Conservation (phyloP, 2,329 filamentous ascomycete genomes). For the Aureobasidium sp. region DNA sequence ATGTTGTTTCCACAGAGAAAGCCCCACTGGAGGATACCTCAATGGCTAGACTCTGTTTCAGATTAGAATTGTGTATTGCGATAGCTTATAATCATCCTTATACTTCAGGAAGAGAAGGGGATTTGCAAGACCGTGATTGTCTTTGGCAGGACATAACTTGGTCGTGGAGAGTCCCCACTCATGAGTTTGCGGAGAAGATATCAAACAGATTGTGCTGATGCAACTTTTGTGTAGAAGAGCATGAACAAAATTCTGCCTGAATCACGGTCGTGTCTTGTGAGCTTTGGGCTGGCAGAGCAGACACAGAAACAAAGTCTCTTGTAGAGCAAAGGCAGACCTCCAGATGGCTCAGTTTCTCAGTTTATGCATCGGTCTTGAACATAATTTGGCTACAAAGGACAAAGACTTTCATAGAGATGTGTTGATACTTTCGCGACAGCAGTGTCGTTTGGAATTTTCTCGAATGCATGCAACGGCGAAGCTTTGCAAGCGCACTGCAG, state of each 20-base stretch:
- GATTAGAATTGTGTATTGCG: no score
- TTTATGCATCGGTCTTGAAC: neutral
- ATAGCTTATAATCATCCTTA: no score
- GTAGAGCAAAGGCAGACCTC: neutral
- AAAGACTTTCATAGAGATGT: neutral
- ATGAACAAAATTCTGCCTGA: neutral
- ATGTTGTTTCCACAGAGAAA: no score
- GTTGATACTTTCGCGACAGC: neutral
- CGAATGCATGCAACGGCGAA: neutral
- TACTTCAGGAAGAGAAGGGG: no score
- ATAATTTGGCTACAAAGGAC: neutral
- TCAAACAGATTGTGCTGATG: neutral
- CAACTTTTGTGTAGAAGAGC: neutral
- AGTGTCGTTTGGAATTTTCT: neutral
- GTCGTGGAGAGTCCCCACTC: neutral
- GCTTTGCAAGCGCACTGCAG: neutral
- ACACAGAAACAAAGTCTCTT: neutral
- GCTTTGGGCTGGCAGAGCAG: no score
- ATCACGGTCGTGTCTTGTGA: neutral
- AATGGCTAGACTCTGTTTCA: no score
- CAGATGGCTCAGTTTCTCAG: no score
- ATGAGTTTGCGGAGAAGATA: neutral
- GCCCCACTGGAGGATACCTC: no score
- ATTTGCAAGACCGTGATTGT: no score
- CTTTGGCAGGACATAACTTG: neutral